Evolutionary conservation across 345 rosid genomes (phyloP).

Genomic region (Citrus glauca): DNA sequence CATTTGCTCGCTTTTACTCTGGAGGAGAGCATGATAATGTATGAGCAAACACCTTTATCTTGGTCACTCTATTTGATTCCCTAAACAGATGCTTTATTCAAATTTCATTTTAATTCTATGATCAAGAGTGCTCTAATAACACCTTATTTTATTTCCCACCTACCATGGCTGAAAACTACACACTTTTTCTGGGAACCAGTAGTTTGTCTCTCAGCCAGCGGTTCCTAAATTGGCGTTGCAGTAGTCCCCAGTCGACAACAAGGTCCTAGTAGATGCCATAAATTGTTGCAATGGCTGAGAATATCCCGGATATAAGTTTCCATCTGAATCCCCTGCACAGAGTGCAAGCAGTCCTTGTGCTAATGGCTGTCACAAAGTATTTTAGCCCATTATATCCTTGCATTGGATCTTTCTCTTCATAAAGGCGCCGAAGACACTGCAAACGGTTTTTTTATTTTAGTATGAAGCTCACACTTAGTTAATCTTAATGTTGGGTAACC

Average conservation of each 20-base stretch:
- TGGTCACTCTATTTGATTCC: too few species aligned
- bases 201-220: constrained; percentile 71
- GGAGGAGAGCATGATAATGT: too few species aligned
- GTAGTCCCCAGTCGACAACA: constrained; percentile 68
- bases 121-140: too few species aligned
- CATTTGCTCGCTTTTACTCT: too few species aligned
- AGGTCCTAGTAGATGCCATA: constrained; percentile 62
- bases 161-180: constrained; percentile 59
- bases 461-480: too few species aligned
- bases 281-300: constrained; percentile 46
- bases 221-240: constrained; percentile 46
- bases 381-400: constrained; percentile 60
- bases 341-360: constrained; percentile 48
- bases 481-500: too few species aligned
- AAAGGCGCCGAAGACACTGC: constrained; percentile 51
- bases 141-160: constrained; percentile 2
- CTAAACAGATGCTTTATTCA: too few species aligned
- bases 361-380: constrained; percentile 52
- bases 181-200: constrained; percentile 40
- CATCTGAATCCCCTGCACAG: constrained; percentile 29
- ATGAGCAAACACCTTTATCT: too few species aligned
- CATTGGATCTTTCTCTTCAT: constrained; percentile 51
- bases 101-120: too few species aligned
- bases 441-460: too few species aligned
- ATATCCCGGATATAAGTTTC: constrained; percentile 37